Evolutionary conservation across 2,329 filamentous ascomycete species (phyloP).

Genomic region (Blastomyces gilchristii): DNA sequence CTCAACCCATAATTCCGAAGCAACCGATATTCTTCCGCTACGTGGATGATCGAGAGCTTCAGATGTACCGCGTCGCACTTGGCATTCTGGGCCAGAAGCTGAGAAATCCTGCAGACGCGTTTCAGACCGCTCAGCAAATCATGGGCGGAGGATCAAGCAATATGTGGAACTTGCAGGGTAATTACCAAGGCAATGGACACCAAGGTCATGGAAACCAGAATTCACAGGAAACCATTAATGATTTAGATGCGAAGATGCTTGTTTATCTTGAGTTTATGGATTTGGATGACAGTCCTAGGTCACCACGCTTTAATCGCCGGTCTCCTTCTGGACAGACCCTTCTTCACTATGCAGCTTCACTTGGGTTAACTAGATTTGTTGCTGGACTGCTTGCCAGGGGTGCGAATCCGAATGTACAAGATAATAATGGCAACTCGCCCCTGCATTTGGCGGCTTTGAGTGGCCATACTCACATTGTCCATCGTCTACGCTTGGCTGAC

Average conservation of each 20-base stretch:
- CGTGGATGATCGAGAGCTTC: conserved; percentile 40
- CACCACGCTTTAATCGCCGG: conserved; percentile 56
- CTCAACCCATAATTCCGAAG: conserved; percentile 37
- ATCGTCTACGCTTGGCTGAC: conserved; percentile 61
- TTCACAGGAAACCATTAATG: conserved; percentile 32
- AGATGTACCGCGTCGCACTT: conserved; percentile 37
- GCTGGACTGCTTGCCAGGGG: conserved; percentile 66
- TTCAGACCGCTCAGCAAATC: conserved; percentile 39
- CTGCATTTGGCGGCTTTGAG: conserved; percentile 73
- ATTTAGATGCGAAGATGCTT: conserved; percentile 59
- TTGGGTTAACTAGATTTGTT: conserved; percentile 65
- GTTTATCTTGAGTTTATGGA: conserved; percentile 70
- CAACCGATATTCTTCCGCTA: conserved; percentile 59
- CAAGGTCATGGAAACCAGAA: conserved; percentile 35
- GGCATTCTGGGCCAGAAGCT: conserved; percentile 39
- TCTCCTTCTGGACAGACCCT: conserved; percentile 62
- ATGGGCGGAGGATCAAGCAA: conserved; percentile 36
- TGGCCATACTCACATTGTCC: conserved; percentile 64
- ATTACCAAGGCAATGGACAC: conserved; percentile 37
- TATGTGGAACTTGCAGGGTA: conserved; percentile 40
- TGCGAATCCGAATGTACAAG: conserved; percentile 63
- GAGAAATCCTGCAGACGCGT: conserved; percentile 38
- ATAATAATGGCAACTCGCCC: conserved; percentile 70
- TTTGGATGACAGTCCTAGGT: conserved; percentile 60
- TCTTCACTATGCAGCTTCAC: conserved; percentile 65